Conservation (phyloP, 176 grass and related monocot genomes). For the Oryza longistaminata region DNA sequence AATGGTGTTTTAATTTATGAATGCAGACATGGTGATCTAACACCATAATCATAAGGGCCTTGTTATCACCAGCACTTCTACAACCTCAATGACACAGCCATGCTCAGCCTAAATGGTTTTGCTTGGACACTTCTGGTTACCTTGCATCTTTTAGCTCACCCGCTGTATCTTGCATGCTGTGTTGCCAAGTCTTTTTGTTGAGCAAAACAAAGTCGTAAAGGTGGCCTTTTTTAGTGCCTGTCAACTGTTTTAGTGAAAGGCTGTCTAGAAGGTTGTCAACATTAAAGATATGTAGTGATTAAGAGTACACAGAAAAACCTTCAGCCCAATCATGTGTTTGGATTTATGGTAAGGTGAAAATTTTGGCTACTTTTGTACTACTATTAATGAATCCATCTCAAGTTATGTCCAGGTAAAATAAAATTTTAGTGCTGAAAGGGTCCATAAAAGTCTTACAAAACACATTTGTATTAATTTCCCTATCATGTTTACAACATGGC, state of each 20-base stretch:
- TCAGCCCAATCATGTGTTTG: neutral
- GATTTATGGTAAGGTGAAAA: neutral
- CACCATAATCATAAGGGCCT: neutral
- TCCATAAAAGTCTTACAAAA: neutral
- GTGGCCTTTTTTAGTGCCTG: neutral
- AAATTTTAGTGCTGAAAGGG: neutral
- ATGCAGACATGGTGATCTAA: neutral
- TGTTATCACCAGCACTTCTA: neutral
- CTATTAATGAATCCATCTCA: neutral
- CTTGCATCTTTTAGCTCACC: neutral
- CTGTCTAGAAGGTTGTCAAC: neutral
- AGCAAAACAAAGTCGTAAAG: neutral
- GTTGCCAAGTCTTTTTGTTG: neutral
- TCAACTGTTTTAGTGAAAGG: neutral
- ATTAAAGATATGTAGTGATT: neutral
- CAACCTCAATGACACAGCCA: neutral
- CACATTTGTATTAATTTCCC: conserved; percentile 18
- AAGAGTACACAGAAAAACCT: conserved; percentile 4
- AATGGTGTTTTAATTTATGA: neutral
- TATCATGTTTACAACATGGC: conserved; percentile 8
- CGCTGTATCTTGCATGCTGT: neutral
- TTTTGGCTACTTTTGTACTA: neutral
- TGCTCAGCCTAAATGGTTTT: neutral
- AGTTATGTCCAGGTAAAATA: conserved; percentile 17
- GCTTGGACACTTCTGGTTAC: neutral